These are phyloP conservation scores for Magnolia kwangsiensis DNA, from an alignment of 164 flowering plant species.

Conservation along the genomic window DNA sequence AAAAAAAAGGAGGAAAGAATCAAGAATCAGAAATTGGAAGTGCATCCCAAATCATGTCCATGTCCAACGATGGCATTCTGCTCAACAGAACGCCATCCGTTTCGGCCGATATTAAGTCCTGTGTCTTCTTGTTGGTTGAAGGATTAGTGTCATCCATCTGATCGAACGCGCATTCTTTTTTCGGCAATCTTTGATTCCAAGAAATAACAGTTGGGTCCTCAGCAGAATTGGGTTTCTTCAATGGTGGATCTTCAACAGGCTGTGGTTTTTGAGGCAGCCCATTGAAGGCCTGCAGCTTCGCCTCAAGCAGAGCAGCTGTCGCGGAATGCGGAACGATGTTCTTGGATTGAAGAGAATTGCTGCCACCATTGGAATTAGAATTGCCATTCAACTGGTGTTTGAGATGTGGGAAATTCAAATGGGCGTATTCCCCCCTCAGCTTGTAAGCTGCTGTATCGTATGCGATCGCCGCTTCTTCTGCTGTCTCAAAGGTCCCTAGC, in stretches of 20 bases:
- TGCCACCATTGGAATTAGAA: constrained; percentile 23
- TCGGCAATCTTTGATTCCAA: constrained; percentile 11
- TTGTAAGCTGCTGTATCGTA: constrained; percentile 89
- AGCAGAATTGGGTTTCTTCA: background rate
- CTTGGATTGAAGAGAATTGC: constrained; percentile 9
- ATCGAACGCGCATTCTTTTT: constrained; percentile 29
- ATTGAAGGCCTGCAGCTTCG: constrained; percentile 54
- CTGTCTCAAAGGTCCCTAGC: constrained; percentile 84
- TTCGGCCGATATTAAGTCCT: constrained; percentile 24
- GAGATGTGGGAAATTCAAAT: constrained; percentile 78
- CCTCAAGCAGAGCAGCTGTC: constrained; percentile 61
- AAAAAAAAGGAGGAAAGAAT: background rate
- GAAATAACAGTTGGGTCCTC: background rate
- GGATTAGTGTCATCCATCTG: constrained; percentile 5
- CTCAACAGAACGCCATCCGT: constrained; percentile 54
- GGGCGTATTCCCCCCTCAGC: constrained; percentile 78
- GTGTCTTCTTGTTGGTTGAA: constrained; percentile 16
- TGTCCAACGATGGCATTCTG: constrained; percentile 78
- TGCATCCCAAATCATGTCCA: constrained; percentile 76
- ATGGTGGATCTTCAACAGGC: constrained; percentile 4
- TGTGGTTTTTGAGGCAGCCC: constrained; percentile 16
- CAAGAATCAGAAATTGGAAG: constrained; percentile 48
- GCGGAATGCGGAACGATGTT: constrained; percentile 26
- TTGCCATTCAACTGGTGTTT: constrained; percentile 55
- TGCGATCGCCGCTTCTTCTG: constrained; percentile 81